Conservation (phyloP, 78 protist species). For the Cavenderia fasciculata region DNA sequence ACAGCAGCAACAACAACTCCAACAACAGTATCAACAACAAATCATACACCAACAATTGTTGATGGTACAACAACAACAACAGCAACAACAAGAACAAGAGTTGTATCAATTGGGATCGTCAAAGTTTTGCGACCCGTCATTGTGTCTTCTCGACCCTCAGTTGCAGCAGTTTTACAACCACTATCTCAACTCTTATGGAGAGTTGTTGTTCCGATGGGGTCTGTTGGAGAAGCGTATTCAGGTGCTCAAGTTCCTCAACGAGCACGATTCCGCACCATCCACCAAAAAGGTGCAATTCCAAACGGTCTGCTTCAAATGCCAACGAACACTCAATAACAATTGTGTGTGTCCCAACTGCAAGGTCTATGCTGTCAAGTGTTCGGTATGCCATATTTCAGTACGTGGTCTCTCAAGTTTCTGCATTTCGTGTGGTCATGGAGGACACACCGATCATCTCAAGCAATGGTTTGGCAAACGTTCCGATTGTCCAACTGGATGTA, state of each 20-base stretch:
- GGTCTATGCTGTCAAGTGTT: constrained; percentile 70
- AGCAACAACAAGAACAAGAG: not conserved
- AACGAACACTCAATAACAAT: constrained; percentile 26
- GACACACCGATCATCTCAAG: constrained; percentile 72
- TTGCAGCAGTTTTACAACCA: not conserved
- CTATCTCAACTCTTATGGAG: constrained; percentile 20
- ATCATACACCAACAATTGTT: not conserved
- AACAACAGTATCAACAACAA: not conserved
- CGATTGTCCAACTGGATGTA: constrained; percentile 83
- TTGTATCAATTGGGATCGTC: not conserved
- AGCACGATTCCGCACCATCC: not conserved
- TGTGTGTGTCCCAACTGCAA: constrained; percentile 44
- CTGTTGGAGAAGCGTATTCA: constrained; percentile 70
- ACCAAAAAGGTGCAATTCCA: not conserved
- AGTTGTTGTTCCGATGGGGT: constrained; percentile 44
- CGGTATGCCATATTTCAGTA: constrained; percentile 67
- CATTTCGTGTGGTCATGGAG: constrained; percentile 82
- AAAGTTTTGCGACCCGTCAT: not conserved
- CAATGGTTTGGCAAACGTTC: constrained; percentile 56
- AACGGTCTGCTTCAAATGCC: constrained; percentile 32
- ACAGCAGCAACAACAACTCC: constrained; percentile 7
- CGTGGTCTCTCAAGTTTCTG: constrained; percentile 77
- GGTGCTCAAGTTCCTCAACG: constrained; percentile 37
- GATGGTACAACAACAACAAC: not conserved
- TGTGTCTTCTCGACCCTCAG: not conserved